phyloP scores from a whole-genome alignment of 176 grass and related monocot species.

The Oryza coarctata region DNA sequence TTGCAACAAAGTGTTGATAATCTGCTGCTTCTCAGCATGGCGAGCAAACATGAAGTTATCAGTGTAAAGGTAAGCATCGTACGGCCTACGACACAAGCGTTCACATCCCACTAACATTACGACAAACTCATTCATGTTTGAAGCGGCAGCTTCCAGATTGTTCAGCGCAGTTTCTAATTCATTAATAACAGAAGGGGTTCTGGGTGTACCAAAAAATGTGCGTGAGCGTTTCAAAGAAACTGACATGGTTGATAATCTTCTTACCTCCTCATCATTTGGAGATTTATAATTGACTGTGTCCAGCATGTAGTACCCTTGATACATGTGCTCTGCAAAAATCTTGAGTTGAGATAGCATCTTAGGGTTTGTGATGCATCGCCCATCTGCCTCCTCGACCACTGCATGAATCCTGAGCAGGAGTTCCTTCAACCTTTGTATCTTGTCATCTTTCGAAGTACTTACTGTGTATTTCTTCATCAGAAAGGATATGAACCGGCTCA shows the following conservation, averaged over 20 bases:
- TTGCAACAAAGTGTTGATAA: neutral
- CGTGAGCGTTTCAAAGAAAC: neutral
- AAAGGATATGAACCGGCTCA: neutral
- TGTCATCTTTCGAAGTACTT: neutral
- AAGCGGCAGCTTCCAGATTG: neutral
- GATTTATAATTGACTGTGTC: neutral
- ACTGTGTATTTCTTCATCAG: neutral
- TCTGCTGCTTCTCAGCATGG: neutral
- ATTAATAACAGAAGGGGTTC: neutral
- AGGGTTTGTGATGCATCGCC: neutral
- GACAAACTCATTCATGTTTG: neutral
- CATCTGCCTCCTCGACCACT: neutral
- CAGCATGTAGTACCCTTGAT: neutral
- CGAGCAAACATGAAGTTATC: neutral
- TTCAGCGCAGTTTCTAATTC: neutral
- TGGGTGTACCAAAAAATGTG: neutral
- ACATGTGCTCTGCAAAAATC: neutral
- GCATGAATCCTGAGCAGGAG: neutral
- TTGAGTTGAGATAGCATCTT: neutral
- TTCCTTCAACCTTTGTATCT: neutral
- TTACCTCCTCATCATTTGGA: neutral
- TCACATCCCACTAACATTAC: neutral
- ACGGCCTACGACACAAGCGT: neutral
- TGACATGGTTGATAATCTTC: too few species aligned
- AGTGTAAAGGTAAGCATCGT: neutral